Evolutionary conservation across 768 basidiomycete genomes (phyloP), one percentile per base, ranked within the genome.

Genomic region (Russula sp.): DNA sequence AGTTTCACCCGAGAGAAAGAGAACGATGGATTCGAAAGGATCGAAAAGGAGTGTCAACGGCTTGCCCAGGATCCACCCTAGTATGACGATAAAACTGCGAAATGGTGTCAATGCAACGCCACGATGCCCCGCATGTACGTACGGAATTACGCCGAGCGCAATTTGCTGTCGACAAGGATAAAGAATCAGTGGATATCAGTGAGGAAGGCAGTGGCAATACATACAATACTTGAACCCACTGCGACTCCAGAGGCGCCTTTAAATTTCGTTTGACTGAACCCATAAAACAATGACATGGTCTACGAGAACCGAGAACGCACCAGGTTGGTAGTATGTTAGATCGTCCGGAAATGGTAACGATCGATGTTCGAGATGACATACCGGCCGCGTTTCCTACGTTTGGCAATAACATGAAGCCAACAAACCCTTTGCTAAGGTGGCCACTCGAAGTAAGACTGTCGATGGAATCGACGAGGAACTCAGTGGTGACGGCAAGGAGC

Each of bases 381-480:
- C 84, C 84, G 61, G 90, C 92, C 6, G 92, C 89, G 72, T 93
- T 94, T n/a, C 92, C 92, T 18, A 94, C 94, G 42, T 96, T 93
- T 8, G 96, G 96, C 9, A 98, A 81, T 14, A 98, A 78, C 67
- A 89, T 89, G 48, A 97, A 75, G 14, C 91, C 94, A 65, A 97
- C 87, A 72, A 94, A 98, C 73, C 90, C 90, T 65, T 84, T 82
- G 63, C 78, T 83, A 61, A 98, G 87, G 8, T 26, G 18, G 26
- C 85, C 84, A 0, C 70, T 70, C 0, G 69, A 71, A 0, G 90
- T 88, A 40, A 98, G 71, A 16, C 91, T 91, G 66, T 83, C 77
- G 67, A 97, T 95, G 5, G 91, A 91, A 70, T 83, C 84, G 5
- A 98, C 92, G 6, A 98, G 81, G 76, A 73, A 79, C 69, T 80